Conservation (phyloP, 2,329 filamentous ascomycete genomes). For the Colletotrichum horii region DNA sequence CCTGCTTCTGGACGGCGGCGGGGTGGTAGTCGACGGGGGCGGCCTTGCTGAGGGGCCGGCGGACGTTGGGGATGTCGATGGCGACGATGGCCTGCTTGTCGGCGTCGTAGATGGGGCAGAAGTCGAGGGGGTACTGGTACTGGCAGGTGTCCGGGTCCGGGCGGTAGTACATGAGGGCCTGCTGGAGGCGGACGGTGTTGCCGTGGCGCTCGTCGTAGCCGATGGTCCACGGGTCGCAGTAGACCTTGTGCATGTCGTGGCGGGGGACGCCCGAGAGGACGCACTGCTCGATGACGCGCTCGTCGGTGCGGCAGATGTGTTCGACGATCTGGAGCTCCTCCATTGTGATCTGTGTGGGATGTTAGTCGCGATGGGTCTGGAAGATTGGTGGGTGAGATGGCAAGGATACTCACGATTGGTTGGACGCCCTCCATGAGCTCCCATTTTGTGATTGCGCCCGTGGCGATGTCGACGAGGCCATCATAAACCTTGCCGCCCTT, state of each 20-base stretch:
- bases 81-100: slow-evolving; percentile 79
- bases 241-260: slow-evolving; percentile 92
- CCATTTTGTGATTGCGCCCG: slow-evolving; percentile 74
- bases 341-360: slow-evolving; percentile 73
- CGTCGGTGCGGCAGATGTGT: slow-evolving; percentile 74
- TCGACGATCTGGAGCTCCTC: slow-evolving; percentile 88
- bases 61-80: slow-evolving; percentile 81
- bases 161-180: slow-evolving; percentile 95
- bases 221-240: slow-evolving; percentile 96
- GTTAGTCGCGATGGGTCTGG: background rate
- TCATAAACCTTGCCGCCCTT: slow-evolving; percentile 82
- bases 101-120: slow-evolving; percentile 89
- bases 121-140: slow-evolving; percentile 91
- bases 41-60: slow-evolving; percentile 75
- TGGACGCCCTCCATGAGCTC: slow-evolving; percentile 77
- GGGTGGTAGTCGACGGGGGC: slow-evolving; percentile 82
- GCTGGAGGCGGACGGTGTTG: slow-evolving; percentile 78
- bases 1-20: slow-evolving; percentile 71
- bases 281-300: slow-evolving; percentile 91
- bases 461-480: slow-evolving; percentile 76
- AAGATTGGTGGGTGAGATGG: no score
- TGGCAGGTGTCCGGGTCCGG: slow-evolving; percentile 85
- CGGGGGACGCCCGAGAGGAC: slow-evolving; percentile 79
- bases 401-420: slow-evolving; percentile 66
- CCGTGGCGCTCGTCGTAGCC: slow-evolving; percentile 92